Base-by-base conservation (phyloP, 768 basidiomycete species). In the Podaxis rugospora region DNA sequence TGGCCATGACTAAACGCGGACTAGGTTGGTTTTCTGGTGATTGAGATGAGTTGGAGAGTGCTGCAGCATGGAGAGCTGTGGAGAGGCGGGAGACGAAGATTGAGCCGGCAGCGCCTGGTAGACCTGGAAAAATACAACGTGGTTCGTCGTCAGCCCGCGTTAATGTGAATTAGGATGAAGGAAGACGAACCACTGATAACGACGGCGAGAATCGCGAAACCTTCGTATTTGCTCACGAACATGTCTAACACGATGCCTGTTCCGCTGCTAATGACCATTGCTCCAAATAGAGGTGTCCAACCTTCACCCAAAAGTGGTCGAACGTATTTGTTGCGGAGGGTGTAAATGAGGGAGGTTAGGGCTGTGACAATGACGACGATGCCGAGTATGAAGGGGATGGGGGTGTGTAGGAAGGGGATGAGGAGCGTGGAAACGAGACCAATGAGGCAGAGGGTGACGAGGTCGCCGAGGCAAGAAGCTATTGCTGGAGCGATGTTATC, bases 401-500 rank as follows among this genome's bases (percentile, higher is more conserved):
- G 79, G 0, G 90, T 89, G 68, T 85, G 76, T 40, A 92, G 75
- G 64, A 83, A 79, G 49, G 77, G 75, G 49, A 94, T 84, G 61
- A 96, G 81, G n/a, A 84, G 62, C 2, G 89, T 82, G 5, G 92
- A 88, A n/a, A 88, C 78, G 16, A 76, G 59, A n/a, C 89, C 92
- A 27, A 98, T 76, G 57, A 98, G 85, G 61, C 86, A 80, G 51
- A 99, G 84, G 0, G 96, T 96, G 53, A 98, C 80, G 36, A 99
- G 80, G 68, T 98, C 97, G 4, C 97, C 96, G 1, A 98, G 80
- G 66, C 92, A 93, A 2, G 93, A 85, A 0, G 97, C 97, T 7
- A 98, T 80, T 0, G 97, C 95, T 0, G 97, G 93, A 1, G 95
- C 91, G 65, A 98, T 95, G 71, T 99, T 99, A 70, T 97, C 95